Conservation (phyloP, 2,329 filamentous ascomycete species). For the Beauveria bassiana region DNA sequence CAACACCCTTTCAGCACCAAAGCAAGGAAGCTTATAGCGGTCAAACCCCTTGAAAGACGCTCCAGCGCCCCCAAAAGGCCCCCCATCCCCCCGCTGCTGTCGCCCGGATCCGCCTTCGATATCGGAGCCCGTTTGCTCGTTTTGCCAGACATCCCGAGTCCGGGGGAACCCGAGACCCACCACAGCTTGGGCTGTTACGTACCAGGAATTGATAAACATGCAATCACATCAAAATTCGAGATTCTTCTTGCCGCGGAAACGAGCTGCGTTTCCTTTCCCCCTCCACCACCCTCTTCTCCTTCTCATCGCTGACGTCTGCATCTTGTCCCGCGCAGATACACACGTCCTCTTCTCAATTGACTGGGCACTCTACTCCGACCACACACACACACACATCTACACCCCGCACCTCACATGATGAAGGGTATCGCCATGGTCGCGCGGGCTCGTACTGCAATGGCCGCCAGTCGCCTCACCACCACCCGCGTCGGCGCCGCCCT, state of each 20-base stretch:
- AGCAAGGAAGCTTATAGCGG: not conserved
- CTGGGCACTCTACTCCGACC: not conserved
- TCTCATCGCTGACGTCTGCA: constrained; percentile 6
- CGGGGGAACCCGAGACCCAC: constrained; percentile 21
- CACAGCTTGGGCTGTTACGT: constrained; percentile 13
- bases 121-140: not conserved
- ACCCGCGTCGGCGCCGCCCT: constrained; percentile 13
- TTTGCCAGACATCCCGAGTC: not conserved
- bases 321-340: not conserved
- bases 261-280: constrained; percentile 4
- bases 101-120: constrained; percentile 8
- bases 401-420: constrained; percentile 15
- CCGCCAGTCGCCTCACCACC: constrained; percentile 17
- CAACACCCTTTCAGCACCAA: not conserved
- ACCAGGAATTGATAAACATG: constrained; percentile 11
- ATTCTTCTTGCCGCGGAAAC: constrained; percentile 6
- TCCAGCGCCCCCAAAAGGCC: not conserved
- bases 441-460: constrained; percentile 23
- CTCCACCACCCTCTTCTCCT: constrained; percentile 12
- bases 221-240: constrained; percentile 11
- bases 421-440: constrained; percentile 24
- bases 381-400: not conserved
- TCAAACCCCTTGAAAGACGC: not conserved
- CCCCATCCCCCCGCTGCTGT: not conserved
- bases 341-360: constrained; percentile 16